Evolutionary conservation across 345 rosid species (phyloP).

Genomic region (Rhodamnia argentea): DNA sequence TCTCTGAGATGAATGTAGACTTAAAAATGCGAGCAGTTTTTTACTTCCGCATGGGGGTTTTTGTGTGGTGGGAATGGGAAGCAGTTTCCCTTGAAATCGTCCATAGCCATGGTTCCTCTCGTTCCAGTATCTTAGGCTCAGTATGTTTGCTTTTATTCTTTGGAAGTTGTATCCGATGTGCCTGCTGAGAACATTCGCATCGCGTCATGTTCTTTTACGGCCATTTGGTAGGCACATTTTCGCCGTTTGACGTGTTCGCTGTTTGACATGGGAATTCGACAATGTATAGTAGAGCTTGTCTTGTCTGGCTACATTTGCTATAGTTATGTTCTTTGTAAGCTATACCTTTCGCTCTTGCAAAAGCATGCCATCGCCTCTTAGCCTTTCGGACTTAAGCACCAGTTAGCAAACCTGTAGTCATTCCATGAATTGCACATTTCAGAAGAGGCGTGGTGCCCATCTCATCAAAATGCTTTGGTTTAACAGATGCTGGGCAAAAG

Average conservation of each 20-base stretch:
- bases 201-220: not conserved
- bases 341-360: not conserved
- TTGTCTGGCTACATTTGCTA: not conserved
- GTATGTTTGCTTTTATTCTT: slow-evolving; percentile 4
- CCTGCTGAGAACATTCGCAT: not conserved
- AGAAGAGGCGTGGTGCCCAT: not conserved
- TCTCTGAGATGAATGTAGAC: not conserved
- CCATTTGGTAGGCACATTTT: not conserved
- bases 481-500: not conserved
- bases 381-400: not conserved
- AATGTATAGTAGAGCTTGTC: not conserved
- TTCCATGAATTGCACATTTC: not conserved
- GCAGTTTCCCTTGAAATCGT: slow-evolving; percentile 11
- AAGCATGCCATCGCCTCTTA: not conserved
- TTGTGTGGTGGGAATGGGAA: slow-evolving; percentile 3
- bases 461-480: not conserved
- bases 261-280: not conserved
- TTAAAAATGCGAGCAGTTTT: not conserved
- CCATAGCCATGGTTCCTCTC: not conserved
- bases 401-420: not conserved
- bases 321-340: not conserved
- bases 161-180: slow-evolving; percentile 1
- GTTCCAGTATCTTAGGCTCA: slow-evolving; percentile 8
- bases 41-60: slow-evolving; percentile 15
- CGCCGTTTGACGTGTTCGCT: not conserved